These are phyloP conservation scores for Glebionis coronaria DNA, from an alignment of 129 eudicot genomes.

Conservation along the genomic window DNA sequence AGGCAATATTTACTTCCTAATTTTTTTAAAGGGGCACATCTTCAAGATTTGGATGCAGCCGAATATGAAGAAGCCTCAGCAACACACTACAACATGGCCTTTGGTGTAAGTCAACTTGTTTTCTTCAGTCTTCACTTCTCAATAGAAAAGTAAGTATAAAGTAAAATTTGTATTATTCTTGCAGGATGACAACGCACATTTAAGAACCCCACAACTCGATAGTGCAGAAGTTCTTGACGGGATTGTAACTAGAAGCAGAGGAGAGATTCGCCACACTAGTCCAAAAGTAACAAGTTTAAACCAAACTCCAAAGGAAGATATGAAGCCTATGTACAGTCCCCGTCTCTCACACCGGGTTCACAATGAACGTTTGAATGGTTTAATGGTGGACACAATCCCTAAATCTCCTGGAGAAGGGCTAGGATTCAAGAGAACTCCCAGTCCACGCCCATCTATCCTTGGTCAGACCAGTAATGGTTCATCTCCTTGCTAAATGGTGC, in stretches of 20 bases:
- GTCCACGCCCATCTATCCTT: conserved; percentile 47
- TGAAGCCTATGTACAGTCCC: conserved; percentile 57
- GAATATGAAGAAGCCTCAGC: conserved; percentile 92
- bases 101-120: conserved; percentile 54
- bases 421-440: conserved; percentile 48
- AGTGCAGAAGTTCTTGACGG: conserved; percentile 75
- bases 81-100: conserved; percentile 52
- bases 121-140: conserved; percentile 8
- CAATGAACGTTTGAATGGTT: conserved; percentile 51
- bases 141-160: background rate
- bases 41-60: conserved; percentile 96
- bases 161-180: background rate
- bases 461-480: conserved; percentile 49
- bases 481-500: conserved; percentile 46
- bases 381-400: conserved; percentile 43
- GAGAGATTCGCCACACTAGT: conserved; percentile 73
- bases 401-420: conserved; percentile 37
- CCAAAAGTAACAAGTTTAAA: conserved; percentile 61
- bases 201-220: conserved; percentile 42
- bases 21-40: conserved; percentile 89
- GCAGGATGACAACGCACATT: conserved; percentile 56
- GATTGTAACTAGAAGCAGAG: conserved; percentile 83
- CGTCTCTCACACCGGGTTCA: conserved; percentile 37
- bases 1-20: conserved; percentile 86
- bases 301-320: conserved; percentile 46